Evolutionary conservation across 208 protist genomes (phyloP), one percentile per base, ranked within the genome.

Genomic region (Leishmania gerbilli): DNA sequence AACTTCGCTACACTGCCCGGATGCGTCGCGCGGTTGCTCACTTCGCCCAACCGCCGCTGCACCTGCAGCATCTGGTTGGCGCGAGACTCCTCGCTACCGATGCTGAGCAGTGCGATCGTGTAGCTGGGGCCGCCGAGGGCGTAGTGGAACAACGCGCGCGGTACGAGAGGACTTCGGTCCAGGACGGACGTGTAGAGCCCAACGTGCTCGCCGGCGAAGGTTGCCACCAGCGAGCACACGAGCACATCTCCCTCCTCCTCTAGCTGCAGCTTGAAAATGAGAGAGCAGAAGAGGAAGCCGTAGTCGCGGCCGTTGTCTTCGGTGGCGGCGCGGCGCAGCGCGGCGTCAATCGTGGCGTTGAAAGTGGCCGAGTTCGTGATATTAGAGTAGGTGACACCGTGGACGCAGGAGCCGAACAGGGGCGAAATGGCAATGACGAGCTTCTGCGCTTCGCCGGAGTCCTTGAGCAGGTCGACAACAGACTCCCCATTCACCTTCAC

Each of bases 61-160:
- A 94, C 89, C 72, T 85, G 81, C 67, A 96, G 79, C 93, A 96
- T 96, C 76, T 89, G 78, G 72, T 94, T 90, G 17, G 88, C 87
- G 3, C 89, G 87, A 53, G 82, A 84, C 81, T 94, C 89, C 71
- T 93, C 85, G 71, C 88, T 84, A 80, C 90, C 85, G 69, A 96
- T 91, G 80, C 93, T 87, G 60, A 96, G 88, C 62, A 96, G 76
- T 2, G 93, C 91, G 37, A 96, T 83, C 3, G 93, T 96, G 81
- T 88, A 96, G 84, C 93, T 95, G n/a, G 93, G 93, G 17, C 93
- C 93, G 62, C 93, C 91, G 24, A 96, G 85, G 13, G 93, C 93
- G 82, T 96, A 95, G 87, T 96, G 93, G 74, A 92, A 95, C 42
- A 96, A 77, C 8, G 93, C 90, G 19, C 88, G 91, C 58, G 93